These are phyloP conservation scores for Aureobasidium sp. DNA, from an alignment of 2,329 filamentous ascomycete genomes.

Conservation along the genomic window DNA sequence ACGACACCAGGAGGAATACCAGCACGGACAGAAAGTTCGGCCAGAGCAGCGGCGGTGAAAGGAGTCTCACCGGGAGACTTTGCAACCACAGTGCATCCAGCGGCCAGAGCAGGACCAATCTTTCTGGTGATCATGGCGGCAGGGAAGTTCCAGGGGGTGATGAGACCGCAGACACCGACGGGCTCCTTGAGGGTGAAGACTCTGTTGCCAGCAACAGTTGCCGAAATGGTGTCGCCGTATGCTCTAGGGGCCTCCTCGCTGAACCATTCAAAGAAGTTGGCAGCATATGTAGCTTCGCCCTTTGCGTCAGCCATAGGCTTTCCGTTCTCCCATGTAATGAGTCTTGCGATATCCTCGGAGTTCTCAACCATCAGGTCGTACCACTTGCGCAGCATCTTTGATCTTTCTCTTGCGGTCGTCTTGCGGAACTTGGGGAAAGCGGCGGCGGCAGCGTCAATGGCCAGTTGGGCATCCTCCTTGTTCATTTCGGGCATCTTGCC, in stretches of 20 bases:
- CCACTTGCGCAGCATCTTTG: slow-evolving; percentile 69
- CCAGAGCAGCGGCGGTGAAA: slow-evolving; percentile 78
- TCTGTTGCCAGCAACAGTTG: neutral
- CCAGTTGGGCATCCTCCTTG: slow-evolving; percentile 64
- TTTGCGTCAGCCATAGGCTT: slow-evolving; percentile 70
- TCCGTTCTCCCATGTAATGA: slow-evolving; percentile 87
- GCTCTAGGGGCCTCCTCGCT: neutral
- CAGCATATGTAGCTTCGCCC: slow-evolving; percentile 63
- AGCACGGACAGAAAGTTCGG: slow-evolving; percentile 76
- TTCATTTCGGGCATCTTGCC: slow-evolving; percentile 80
- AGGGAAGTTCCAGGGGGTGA: slow-evolving; percentile 51
- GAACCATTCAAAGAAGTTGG: slow-evolving; percentile 55
- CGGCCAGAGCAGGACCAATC: slow-evolving; percentile 64
- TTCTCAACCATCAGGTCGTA: slow-evolving; percentile 73
- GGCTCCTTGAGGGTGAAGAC: slow-evolving; percentile 75
- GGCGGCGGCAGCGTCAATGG: slow-evolving; percentile 70
- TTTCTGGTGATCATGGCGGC: slow-evolving; percentile 34
- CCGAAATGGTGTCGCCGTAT: too few species aligned
- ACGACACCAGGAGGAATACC: slow-evolving; percentile 86
- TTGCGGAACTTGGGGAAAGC: slow-evolving; percentile 65
- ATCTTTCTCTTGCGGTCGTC: slow-evolving; percentile 64
- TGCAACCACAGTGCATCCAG: slow-evolving; percentile 88
- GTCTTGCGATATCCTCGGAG: slow-evolving; percentile 66
- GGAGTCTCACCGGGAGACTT: slow-evolving; percentile 92
- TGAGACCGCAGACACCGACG: slow-evolving; percentile 72